phyloP scores from a whole-genome alignment of 805 yeast species.

The Myxozyma nipponensis region DNA sequence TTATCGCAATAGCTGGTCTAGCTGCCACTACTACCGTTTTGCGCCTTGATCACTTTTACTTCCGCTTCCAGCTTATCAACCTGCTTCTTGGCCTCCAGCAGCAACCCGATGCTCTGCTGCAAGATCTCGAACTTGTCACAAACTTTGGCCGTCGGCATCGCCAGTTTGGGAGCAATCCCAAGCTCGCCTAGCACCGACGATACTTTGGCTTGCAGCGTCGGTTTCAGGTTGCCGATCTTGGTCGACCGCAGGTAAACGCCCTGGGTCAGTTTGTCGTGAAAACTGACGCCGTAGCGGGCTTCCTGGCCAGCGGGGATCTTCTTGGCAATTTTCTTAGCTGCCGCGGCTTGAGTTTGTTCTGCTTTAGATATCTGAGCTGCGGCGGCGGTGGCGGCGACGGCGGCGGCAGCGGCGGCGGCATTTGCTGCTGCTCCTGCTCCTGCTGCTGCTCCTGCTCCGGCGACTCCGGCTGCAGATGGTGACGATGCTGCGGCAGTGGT shows the following conservation, averaged over 20 bases:
- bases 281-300: constrained; percentile 75
- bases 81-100: constrained; percentile 81
- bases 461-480: constrained; percentile 2
- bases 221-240: constrained; percentile 72
- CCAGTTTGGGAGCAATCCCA: constrained; percentile 66
- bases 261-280: constrained; percentile 54
- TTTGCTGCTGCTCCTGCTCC: constrained; percentile 1
- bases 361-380: constrained; percentile 13
- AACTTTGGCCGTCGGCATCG: constrained; percentile 82
- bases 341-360: constrained; percentile 17
- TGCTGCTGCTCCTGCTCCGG: background rate
- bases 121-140: constrained; percentile 73
- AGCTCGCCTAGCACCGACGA: constrained; percentile 66
- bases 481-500: background rate
- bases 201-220: constrained; percentile 64
- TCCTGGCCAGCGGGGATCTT: constrained; percentile 39
- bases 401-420: constrained; percentile 1
- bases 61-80: constrained; percentile 86
- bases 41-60: constrained; percentile 41
- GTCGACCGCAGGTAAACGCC: constrained; percentile 83
- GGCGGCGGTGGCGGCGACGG: background rate
- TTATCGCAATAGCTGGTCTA: background rate
- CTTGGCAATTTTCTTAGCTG: constrained; percentile 21
- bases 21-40: constrained; percentile 9
- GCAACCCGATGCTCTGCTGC: constrained; percentile 60